Evolutionary conservation across 192 early-diverging fungal species (phyloP).

Genomic region (Entomortierella beljakovae): DNA sequence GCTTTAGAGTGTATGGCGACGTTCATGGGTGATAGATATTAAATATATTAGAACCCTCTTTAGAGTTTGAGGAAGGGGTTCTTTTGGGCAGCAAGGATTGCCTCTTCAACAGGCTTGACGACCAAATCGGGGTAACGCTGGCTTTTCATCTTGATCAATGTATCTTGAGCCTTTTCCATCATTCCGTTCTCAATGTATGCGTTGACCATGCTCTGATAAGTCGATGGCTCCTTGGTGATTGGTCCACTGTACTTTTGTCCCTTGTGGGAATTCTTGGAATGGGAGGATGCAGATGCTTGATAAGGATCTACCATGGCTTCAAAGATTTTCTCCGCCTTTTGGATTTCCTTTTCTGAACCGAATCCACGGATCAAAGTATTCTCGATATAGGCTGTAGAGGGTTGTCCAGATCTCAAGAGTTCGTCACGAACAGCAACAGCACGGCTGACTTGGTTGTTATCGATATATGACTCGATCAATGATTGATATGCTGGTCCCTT

Average conservation of each 20-base stretch:
- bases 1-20: too few species aligned
- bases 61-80: too few species aligned
- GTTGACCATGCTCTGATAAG: conserved; percentile 69
- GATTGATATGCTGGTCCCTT: conserved; percentile 67
- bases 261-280: neutral
- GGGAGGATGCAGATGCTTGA: conserved; percentile 2
- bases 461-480: conserved; percentile 64
- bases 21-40: too few species aligned
- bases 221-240: conserved; percentile 66
- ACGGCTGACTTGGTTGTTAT: conserved; percentile 53
- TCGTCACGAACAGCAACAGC: conserved; percentile 59
- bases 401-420: conserved; percentile 52
- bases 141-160: conserved; percentile 26
- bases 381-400: conserved; percentile 66
- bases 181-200: conserved; percentile 60
- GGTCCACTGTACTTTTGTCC: conserved; percentile 4
- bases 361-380: conserved; percentile 69
- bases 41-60: too few species aligned
- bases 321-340: conserved; percentile 60
- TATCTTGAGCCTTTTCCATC: conserved; percentile 28
- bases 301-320: conserved; percentile 63
- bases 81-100: conserved; percentile 22
- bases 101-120: conserved; percentile 45
- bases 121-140: conserved; percentile 50
- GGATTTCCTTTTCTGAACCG: conserved; percentile 53